These are phyloP conservation scores for Globisporangium ultimum DNA, from an alignment of 352 stramenopile species.

Conservation along the genomic window DNA sequence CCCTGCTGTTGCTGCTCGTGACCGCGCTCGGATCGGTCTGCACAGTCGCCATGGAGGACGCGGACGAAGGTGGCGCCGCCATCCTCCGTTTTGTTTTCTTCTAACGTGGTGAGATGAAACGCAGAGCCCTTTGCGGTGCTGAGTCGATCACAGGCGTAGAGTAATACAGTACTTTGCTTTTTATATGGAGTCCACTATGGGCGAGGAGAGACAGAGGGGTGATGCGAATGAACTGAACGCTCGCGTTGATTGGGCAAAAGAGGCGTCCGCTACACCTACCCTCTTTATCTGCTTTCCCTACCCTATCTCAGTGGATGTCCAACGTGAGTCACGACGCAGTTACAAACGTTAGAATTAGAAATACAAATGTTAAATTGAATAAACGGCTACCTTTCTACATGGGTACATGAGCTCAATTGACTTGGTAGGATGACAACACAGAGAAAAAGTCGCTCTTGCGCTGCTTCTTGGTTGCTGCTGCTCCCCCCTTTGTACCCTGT, in stretches of 20 bases:
- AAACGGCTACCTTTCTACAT: slow-evolving; percentile 7
- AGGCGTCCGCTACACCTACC: not conserved
- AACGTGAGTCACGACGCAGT: slow-evolving; percentile 2
- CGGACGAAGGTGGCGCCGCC: slow-evolving; percentile 7
- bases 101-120: not conserved
- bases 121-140: not conserved
- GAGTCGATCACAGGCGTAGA: not conserved
- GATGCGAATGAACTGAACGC: not conserved
- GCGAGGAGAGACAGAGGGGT: not conserved
- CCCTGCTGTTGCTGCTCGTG: slow-evolving; percentile 12
- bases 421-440: slow-evolving; percentile 63
- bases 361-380: slow-evolving; percentile 1
- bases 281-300: not conserved
- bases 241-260: not conserved
- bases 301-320: slow-evolving; percentile 11
- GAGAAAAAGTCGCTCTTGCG: slow-evolving; percentile 60
- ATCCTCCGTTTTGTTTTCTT: not conserved
- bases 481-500: not conserved
- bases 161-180: not conserved
- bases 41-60: slow-evolving; percentile 1
- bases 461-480: slow-evolving; percentile 26
- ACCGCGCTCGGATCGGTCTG: not conserved
- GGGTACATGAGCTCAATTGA: slow-evolving; percentile 7
- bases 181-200: not conserved
- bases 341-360: not conserved